These are phyloP conservation scores for Limonomyces culmigenus DNA, from an alignment of 1,284 basidiomycete genomes.

Conservation along the genomic window DNA sequence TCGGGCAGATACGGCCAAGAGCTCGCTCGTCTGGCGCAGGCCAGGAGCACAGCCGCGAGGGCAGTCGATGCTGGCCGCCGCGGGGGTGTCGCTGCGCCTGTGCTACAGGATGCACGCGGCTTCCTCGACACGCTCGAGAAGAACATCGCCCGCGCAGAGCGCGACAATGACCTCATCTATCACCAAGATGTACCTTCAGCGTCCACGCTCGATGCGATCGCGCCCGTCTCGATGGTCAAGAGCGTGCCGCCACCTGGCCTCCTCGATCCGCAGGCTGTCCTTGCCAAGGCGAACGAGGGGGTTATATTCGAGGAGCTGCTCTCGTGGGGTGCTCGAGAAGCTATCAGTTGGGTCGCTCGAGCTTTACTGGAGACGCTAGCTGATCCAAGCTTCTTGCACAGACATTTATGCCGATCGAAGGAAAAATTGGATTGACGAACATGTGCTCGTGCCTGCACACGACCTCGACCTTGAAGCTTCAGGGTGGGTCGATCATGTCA, in stretches of 20 bases:
- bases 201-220: slow-evolving; percentile 52
- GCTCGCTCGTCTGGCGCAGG: slow-evolving; percentile 57
- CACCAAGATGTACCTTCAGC: slow-evolving; percentile 72
- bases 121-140: slow-evolving; percentile 54
- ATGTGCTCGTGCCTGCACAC: slow-evolving; percentile 44
- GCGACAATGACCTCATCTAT: slow-evolving; percentile 96
- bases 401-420: slow-evolving; percentile 83
- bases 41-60: slow-evolving; percentile 52
- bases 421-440: slow-evolving; percentile 54
- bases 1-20: slow-evolving; percentile 75
- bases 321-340: slow-evolving; percentile 79
- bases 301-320: slow-evolving; percentile 68
- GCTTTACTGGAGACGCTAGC: slow-evolving; percentile 1
- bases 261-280: slow-evolving; percentile 34
- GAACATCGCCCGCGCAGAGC: slow-evolving; percentile 56
- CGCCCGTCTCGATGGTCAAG: slow-evolving; percentile 56
- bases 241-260: slow-evolving; percentile 44
- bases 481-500: slow-evolving; percentile 27
- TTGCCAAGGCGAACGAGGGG: slow-evolving; percentile 19
- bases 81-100: slow-evolving; percentile 39
- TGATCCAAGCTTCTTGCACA: slow-evolving; percentile 13
- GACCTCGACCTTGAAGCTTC: slow-evolving; percentile 50
- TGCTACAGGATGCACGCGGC: slow-evolving; percentile 69
- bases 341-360: slow-evolving; percentile 57
- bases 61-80: slow-evolving; percentile 59